Evolutionary conservation across 2,329 filamentous ascomycete species (phyloP), one percentile per base, ranked within the genome.

Genomic region (Aspergillus ochraceoroseus): DNA sequence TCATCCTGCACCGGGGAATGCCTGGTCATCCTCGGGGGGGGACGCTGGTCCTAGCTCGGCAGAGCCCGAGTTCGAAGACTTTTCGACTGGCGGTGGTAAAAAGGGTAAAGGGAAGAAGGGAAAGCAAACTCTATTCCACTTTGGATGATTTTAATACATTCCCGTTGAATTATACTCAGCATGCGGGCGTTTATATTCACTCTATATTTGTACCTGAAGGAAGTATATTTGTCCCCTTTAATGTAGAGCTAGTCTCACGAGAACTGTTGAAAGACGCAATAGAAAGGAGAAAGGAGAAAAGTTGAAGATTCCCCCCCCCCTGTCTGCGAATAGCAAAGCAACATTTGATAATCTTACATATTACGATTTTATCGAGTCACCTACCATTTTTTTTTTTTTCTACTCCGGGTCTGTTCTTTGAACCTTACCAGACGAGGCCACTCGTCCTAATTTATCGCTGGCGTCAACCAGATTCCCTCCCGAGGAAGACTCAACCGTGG

Each of bases 81-180:
- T 41, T 35, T 42, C 49, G 32, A 39, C 46, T 32, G 41, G 52
- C 31, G 56, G 53, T 9, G 60, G 60, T 5, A 63, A 62, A 32
- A 63, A 64, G 42, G 58, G 58, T 1, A 66, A 66, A 39, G 61
- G 58, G 32, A 64, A 62, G 47, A 67, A 67, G 55, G 64, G 65
- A 13, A 65, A 67, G 49, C 63, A 64, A 40, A 59, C 65, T 1
- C 57, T 67, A 26, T 62, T 60, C 47, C 64, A 67, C 47, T 67
- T 66, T 38, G 64, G 64, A 38, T 65, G 44, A 53, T 5, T 9
- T 17, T 31, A 25, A 13, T 6, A 29, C 7, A 12, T 31, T 18
- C 7, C 17, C n/a, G n/a, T n/a, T n/a, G n/a, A n/a, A n/a, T n/a
- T n/a, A n/a, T n/a, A n/a, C n/a, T n/a, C n/a, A n/a, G n/a, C n/a